Evolutionary conservation across 345 rosid species (phyloP), one percentile per base, ranked within the genome.

Genomic region (Cardamine chenopodiifolia): DNA sequence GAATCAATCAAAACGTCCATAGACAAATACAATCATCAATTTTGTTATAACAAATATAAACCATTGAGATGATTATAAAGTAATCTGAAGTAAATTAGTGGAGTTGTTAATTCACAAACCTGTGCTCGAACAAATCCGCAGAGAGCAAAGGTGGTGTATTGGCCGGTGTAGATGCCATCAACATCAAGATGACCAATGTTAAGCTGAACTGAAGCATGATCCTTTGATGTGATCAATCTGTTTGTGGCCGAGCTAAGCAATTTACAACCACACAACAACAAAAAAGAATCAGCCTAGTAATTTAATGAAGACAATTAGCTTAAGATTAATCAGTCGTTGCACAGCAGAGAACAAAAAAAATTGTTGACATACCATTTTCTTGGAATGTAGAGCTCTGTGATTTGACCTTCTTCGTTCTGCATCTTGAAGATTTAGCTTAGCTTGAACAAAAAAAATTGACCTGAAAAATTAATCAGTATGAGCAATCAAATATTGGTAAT

Each of bases 401-500:
- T 78, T 4, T 86, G 83, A 4, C 97, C 98, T 71, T 90, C 97
- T 26, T 95, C 97, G 91, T 92, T 95, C 86, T 95, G 96, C 99
- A 95, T 92, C 84, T 90, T 73, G 57, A 37, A 8, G 61, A 8
- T 58, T 62, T 26, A 37, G 37, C 56, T 62, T 26, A 37, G 37
- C 56, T 71, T 49, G 2, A 17, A 20, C 6, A 5, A 35, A 62
- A 63, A 35, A 34, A 55, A 11, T 15, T 14, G 22, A 62, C 57
- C 80, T 63, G 14, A 31, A 7, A 34, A 18, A 52, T n/a, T 15
- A 53, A 22, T 34, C 35, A 22, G 12, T n/a, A 23, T 67, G 17
- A 53, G 18, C 37, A 53, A 42, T 7, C 11, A n/a, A 62, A 39
- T 13, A 3, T 55, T 13, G 6, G 7, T 8, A 19, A 14, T 5